Evolutionary conservation across 129 eudicot genomes (phyloP).

Genomic region (Flaveria brownii): DNA sequence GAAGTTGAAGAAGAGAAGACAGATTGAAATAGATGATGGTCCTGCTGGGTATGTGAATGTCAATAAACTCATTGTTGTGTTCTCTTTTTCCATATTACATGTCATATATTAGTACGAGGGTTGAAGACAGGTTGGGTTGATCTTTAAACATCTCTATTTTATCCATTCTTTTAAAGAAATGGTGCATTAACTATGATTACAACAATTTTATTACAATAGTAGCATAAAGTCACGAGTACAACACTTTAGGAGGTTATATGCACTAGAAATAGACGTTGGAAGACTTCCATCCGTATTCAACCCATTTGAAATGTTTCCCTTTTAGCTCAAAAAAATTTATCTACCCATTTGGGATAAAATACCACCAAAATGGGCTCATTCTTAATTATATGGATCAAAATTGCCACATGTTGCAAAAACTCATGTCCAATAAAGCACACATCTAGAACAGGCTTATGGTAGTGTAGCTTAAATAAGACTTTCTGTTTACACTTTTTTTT

Average conservation of each 20-base stretch:
- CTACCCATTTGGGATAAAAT: neutral
- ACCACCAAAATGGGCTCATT: neutral
- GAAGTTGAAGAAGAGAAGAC: slow-evolving; percentile 82
- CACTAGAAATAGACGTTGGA: neutral
- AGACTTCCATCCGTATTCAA: neutral
- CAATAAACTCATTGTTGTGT: neutral
- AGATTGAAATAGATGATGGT: slow-evolving; percentile 73
- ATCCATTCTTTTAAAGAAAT: neutral
- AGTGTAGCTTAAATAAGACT: too few species aligned
- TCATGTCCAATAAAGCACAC: too few species aligned
- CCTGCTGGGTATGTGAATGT: slow-evolving; percentile 56
- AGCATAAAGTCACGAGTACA: too few species aligned
- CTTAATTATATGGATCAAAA: neutral
- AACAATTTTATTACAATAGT: neutral
- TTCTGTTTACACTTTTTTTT: too few species aligned
- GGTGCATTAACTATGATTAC: neutral
- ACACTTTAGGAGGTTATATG: too few species aligned
- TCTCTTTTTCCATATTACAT: neutral
- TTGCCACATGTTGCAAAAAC: neutral
- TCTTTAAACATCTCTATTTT: neutral
- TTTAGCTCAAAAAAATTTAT: neutral
- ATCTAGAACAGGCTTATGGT: too few species aligned
- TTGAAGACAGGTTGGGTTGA: neutral
- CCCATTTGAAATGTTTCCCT: neutral
- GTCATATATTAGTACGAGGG: neutral